Evolutionary conservation across 495 filamentous ascomycete species (phyloP), one percentile per base, ranked within the genome.

Genomic region (Talaromyces proteolyticus): DNA sequence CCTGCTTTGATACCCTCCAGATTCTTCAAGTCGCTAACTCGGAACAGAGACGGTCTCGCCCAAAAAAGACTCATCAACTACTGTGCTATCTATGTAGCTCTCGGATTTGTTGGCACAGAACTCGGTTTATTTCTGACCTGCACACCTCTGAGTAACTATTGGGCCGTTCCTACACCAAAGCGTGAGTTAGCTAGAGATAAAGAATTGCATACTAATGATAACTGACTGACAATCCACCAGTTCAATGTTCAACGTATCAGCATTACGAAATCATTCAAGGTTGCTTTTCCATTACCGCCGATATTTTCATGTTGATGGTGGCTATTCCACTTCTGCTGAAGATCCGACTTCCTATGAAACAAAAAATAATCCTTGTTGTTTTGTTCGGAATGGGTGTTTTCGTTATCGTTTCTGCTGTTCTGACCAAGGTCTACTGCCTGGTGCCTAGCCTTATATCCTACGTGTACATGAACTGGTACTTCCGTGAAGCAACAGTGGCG

Each of bases 361-460:
- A 81, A 49, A 88, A 87, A 59, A 46, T 80, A 7, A 73, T 84
- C 25, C 70, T 87, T 3, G 55, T 73, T 16, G 4, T 66, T 26
- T 59, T 77, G 29, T 77, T 78, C 61, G 67, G 67, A 48, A 78
- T 87, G 54, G 84, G 84, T 20, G 62, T 82, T 50, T 86, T 88
- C 63, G 81, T 84, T 53, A 86, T 88, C 53, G 67, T 86, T 29
- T 75, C 78, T 50, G 80, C 81, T 14, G 58, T 82, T 26, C 63
- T 86, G 42, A 87, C 78, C 53, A 86, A 86, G 58, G 79, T 81
- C 54, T 87, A 86, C 69, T 82, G 76, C 43, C 80, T 88, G 53
- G 76, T 77, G 17, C 68, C 69, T 2, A 53, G 56, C 3, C 61
- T 74, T 7, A 68, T 77, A 48, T 70, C 68, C 26, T 68, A 73